Conservation (phyloP, 2,329 filamentous ascomycete genomes). For the Verticillium albo-atrum region DNA sequence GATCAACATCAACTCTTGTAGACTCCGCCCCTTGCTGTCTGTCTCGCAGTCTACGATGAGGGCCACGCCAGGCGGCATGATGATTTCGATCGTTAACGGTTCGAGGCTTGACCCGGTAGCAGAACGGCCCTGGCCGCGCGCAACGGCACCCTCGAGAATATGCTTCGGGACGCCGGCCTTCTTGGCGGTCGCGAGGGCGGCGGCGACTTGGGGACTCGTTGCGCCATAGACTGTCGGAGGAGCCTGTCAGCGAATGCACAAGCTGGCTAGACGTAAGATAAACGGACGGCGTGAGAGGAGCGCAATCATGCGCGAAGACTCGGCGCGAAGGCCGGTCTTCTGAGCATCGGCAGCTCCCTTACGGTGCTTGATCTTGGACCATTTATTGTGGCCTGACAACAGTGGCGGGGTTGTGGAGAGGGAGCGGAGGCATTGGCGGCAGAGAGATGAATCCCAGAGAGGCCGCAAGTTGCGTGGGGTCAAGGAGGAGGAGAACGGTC, state of each 20-base stretch:
- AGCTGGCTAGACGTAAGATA: neutral
- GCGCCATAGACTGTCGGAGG: slow-evolving; percentile 65
- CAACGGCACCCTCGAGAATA: slow-evolving; percentile 79
- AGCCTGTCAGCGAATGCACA: slow-evolving; percentile 6
- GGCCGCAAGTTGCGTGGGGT: neutral
- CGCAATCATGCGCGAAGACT: slow-evolving; percentile 68
- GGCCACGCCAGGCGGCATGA: slow-evolving; percentile 72
- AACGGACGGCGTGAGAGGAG: slow-evolving; percentile 67
- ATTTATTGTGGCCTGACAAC: slow-evolving; percentile 78
- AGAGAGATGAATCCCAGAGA: slow-evolving; percentile 23
- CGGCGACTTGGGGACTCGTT: slow-evolving; percentile 71
- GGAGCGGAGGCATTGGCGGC: slow-evolving; percentile 42
- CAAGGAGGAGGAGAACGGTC: slow-evolving; percentile 2
- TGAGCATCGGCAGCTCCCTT: slow-evolving; percentile 82
- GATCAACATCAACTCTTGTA: slow-evolving; percentile 67
- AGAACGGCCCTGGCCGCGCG: slow-evolving; percentile 82
- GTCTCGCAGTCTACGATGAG: slow-evolving; percentile 83
- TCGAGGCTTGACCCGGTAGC: slow-evolving; percentile 73
- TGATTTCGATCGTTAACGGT: slow-evolving; percentile 70
- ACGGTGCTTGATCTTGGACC: slow-evolving; percentile 94
- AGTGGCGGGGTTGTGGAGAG: slow-evolving; percentile 40
- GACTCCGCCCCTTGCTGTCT: slow-evolving; percentile 69
- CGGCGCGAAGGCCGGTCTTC: slow-evolving; percentile 67
- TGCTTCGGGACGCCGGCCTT: slow-evolving; percentile 82
- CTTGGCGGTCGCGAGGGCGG: slow-evolving; percentile 71